Base-by-base conservation (phyloP, 192 early-diverging fungal species). In the Anaeromyces robustus region DNA sequence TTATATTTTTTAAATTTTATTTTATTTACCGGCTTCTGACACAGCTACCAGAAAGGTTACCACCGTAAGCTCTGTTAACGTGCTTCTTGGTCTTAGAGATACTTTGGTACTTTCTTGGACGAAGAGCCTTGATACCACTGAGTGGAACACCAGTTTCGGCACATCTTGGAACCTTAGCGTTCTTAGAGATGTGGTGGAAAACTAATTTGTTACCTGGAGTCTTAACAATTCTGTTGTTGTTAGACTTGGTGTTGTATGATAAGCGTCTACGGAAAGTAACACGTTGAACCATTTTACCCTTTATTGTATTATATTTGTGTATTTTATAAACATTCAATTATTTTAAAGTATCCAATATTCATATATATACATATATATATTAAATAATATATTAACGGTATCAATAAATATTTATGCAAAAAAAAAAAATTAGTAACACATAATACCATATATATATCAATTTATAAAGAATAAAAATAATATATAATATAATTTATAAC, bases 41-140 rank as follows among this genome's bases (percentile, higher is more conserved):
- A 89, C 97, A 98, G 86, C 87, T 86, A 83, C 89, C 91, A 89
- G 96, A 99, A 82, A 96, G 95, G 84, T 93, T 94, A 81, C 97
- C 97, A 89, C 97, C 97, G 87, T 99, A 99, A 78, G 96, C 94
- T 84, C 97, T 95, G 86, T 88, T 91, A 82, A 99, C 96, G 86
- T 85, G 86, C 94, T 97, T 97, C 87, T 96, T 89, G 87, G 90
- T 91, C 91, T 95, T 95, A 86, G 95, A 95, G 84, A 99, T 87
- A 83, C 92, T 90, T 81, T 93, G 88, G 92, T 94, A 98, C 88
- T 94, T 91, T 82, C 90, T 91, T 80, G 97, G 95, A 86, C 96
- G 95, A 83, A 99, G 95, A 83, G 93, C 92, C 78, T 94, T 94
- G 86, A 96, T 89, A 83, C 97, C 97, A 81, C 96, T 83, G 80